These are phyloP conservation scores for Wickerhamomyces queroliae DNA, from an alignment of 805 yeast species.

Conservation along the genomic window DNA sequence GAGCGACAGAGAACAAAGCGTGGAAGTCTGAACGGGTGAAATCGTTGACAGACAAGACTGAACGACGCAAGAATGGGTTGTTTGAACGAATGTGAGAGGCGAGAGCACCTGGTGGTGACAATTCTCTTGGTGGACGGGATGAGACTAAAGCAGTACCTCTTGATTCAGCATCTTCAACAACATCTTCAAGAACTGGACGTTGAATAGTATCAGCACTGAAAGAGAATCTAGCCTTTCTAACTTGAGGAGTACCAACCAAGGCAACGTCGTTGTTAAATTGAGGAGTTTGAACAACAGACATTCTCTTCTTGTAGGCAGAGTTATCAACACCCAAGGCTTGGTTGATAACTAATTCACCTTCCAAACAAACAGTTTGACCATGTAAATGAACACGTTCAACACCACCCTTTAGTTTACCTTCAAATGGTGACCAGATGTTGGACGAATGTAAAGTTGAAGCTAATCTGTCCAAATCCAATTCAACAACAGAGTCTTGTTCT, in stretches of 20 bases:
- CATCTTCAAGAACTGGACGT: conserved; percentile 28
- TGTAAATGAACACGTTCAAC: conserved; percentile 83
- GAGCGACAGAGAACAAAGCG: conserved; percentile 91
- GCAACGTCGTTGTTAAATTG: conserved; percentile 22
- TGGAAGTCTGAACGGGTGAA: conserved; percentile 86
- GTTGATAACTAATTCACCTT: conserved; percentile 62
- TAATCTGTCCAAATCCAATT: conserved; percentile 75
- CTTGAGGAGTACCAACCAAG: conserved; percentile 32
- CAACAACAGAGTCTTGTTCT: conserved; percentile 73
- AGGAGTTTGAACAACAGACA: conserved; percentile 20
- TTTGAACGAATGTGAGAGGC: conserved; percentile 69
- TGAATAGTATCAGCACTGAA: conserved; percentile 38
- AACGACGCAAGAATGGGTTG: conserved; percentile 87
- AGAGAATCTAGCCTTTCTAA: conserved; percentile 43
- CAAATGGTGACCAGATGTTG: conserved; percentile 50
- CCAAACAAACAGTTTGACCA: conserved; percentile 76
- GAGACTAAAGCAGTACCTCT: conserved; percentile 69
- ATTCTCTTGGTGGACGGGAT: conserved; percentile 65
- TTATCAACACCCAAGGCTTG: conserved; percentile 51
- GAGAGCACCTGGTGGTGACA: conserved; percentile 76
- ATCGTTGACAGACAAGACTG: conserved; percentile 83
- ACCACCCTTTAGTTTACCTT: conserved; percentile 62
- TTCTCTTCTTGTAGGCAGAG: conserved; percentile 24
- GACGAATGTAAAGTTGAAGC: conserved; percentile 35
- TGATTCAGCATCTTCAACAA: conserved; percentile 35